A percentile compares a stretch with the other conserved stretches of the same genome.
Conservation (phyloP, 1,139 yeast species). For the Pichia sp. region DNA sequence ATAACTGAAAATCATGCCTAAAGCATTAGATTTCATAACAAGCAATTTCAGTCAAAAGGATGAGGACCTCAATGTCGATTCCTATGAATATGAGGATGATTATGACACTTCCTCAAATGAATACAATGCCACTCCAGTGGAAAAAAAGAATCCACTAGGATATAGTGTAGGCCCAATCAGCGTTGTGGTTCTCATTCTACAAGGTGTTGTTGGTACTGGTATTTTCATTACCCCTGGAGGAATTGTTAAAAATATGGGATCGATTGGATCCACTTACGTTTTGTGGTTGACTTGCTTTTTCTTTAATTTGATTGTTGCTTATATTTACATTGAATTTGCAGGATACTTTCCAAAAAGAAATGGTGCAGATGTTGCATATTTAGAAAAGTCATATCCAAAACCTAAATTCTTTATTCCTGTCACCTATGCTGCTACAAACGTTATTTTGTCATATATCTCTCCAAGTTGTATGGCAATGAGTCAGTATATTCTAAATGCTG, state of each 20-base stretch:
- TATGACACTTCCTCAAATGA: too few relatives aligned
- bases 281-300: slow-evolving; percentile 35
- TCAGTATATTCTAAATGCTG: slow-evolving; percentile 32
- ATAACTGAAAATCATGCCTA: too few relatives aligned
- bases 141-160: slow-evolving; percentile 32
- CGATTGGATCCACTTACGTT: slow-evolving; percentile 35
- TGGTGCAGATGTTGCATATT: slow-evolving; percentile 37
- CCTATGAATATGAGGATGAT: too few relatives aligned
- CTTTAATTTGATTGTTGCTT: slow-evolving; percentile 30
- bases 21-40: too few relatives aligned
- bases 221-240: slow-evolving; percentile 36
- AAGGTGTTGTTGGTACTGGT: slow-evolving; percentile 40
- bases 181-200: slow-evolving; percentile 30
- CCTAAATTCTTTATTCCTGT: slow-evolving; percentile 35
- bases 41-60: too few relatives aligned
- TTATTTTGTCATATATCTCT: slow-evolving; percentile 32
- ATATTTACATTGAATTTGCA: slow-evolving; percentile 33
- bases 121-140: slow-evolving; percentile 29
- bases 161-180: slow-evolving; percentile 26
- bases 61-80: too few relatives aligned
- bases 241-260: slow-evolving; percentile 31
- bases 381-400: slow-evolving; percentile 36
- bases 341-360: slow-evolving; percentile 29
- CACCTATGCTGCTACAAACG: slow-evolving; percentile 34
- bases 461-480: slow-evolving; percentile 39